Evolutionary conservation across 768 basidiomycete species (phyloP).

Genomic region (Leucosporidium scottii): DNA sequence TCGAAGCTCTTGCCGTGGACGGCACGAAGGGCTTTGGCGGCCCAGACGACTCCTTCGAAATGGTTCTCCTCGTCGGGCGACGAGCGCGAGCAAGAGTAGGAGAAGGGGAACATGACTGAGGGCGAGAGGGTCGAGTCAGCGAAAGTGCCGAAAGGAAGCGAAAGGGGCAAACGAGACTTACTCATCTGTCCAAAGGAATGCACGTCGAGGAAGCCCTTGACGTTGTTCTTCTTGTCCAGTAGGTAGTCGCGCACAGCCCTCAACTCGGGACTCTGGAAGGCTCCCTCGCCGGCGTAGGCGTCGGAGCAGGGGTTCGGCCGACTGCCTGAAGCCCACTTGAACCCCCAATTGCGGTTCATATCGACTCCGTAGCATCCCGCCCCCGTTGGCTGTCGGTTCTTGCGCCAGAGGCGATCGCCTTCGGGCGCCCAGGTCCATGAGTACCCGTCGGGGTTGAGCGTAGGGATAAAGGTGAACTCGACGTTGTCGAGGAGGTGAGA

Average conservation of each 20-base stretch:
- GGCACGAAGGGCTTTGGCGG: constrained; percentile 52
- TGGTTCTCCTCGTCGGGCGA: constrained; percentile 69
- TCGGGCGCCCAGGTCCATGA: constrained; percentile 58
- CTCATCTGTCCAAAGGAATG: constrained; percentile 78
- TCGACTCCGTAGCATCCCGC: constrained; percentile 62
- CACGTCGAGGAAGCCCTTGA: constrained; percentile 64
- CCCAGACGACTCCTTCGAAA: constrained; percentile 63
- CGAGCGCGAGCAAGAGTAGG: constrained; percentile 57
- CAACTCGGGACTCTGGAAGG: constrained; percentile 71
- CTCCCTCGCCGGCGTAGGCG: constrained; percentile 64
- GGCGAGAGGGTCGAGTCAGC: not conserved
- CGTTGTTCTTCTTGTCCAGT: constrained; percentile 46
- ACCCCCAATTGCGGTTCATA: constrained; percentile 68
- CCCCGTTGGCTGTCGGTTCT: constrained; percentile 57
- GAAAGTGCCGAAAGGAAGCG: not conserved
- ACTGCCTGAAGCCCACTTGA: constrained; percentile 34
- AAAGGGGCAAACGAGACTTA: constrained; percentile 44
- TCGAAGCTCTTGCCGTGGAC: constrained; percentile 56
- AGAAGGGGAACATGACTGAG: constrained; percentile 69
- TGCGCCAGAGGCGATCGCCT: constrained; percentile 59
- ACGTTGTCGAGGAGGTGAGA: constrained; percentile 38
- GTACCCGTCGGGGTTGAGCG: constrained; percentile 48
- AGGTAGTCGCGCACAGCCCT: constrained; percentile 64
- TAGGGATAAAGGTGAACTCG: constrained; percentile 62
- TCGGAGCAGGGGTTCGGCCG: constrained; percentile 57